Evolutionary conservation across 805 yeast genomes (phyloP).

Genomic region (Ogataea dorogensis): DNA sequence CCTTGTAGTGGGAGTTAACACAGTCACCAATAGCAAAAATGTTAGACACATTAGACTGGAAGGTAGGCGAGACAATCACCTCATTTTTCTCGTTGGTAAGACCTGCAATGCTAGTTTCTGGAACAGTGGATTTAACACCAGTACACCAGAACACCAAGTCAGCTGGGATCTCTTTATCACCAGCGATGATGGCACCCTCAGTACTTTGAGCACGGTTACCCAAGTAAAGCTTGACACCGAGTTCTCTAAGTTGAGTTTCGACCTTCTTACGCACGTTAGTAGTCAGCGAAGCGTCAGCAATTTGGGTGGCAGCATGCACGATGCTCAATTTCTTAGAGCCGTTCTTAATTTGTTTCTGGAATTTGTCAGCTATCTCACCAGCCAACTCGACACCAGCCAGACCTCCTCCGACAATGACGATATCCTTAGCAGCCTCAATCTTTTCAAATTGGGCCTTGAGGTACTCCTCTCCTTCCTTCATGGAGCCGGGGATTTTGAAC

Average conservation of each 20-base stretch:
- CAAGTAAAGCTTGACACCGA: conserved; percentile 10
- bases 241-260: conserved; percentile 3
- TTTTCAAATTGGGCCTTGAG: conserved; percentile 14
- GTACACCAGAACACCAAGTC: conserved; percentile 15
- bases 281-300: conserved; percentile 10
- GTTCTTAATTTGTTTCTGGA: conserved; percentile 11
- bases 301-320: conserved; percentile 21
- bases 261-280: conserved; percentile 4
- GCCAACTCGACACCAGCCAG: conserved; percentile 31
- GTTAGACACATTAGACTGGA: conserved; percentile 21
- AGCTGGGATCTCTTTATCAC: conserved; percentile 8
- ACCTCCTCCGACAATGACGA: conserved; percentile 36
- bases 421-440: conserved; percentile 24
- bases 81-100: conserved; percentile 16
- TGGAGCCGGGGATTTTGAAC: conserved; percentile 10
- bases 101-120: conserved; percentile 6
- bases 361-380: conserved; percentile 33
- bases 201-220: conserved; percentile 10
- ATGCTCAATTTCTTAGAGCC: conserved; percentile 25
- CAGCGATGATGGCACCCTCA: conserved; percentile 4
- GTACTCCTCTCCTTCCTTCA: conserved; percentile 16
- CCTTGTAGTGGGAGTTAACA: conserved; percentile 25
- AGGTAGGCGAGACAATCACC: conserved; percentile 21
- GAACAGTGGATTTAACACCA: conserved; percentile 11
- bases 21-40: conserved; percentile 38